Base-by-base conservation (phyloP, 176 grass and related monocot genomes). In the Ananas comosus region DNA sequence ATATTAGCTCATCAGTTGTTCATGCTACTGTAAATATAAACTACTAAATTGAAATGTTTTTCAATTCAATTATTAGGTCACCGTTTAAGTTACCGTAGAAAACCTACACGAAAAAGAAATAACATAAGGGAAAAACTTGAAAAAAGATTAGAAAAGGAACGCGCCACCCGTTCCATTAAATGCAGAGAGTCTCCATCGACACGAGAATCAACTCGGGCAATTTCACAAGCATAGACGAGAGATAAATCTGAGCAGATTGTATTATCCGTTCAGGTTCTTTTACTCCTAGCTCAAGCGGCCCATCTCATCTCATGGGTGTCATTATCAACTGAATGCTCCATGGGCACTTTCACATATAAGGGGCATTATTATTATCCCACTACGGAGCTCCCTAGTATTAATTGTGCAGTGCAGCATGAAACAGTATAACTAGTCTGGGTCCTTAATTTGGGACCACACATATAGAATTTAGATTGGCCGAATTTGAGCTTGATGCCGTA, bases 31-130 rank as follows among this genome's bases (percentile, higher is more conserved):
- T 6, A 56, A 59, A 25, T 22, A 2, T 16, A 76, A 69, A 18
- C 33, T 11, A 50, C 51, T 17, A 13, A 13, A 16, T 4, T 11
- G 48, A 52, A 12, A 13, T n/a, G 1, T 23, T 23, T 12, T 68
- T 14, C 4, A 12, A 73, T 33, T 14, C 56, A 56, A 79, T 64
- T 18, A 83, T 65, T 49, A 61, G 56, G 21, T 18, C 21, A 2
- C 13, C 7, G 10, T 61, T 61, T 16, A 4, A 56, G 16, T n/a
- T 56, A 56, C 52, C 6, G 52, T 12, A n/a, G 16, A 13, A n/a
- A 13, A n/a, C 3, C 6, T n/a, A n/a, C 5, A 2, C n/a, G 17
- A 19, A 18, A 9, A 61, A 1, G 21, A 61, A 61, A 10, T 18
- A 61, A 61, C 7, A 9, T 0, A 0, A 59, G 8, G 54, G 54